These are phyloP conservation scores for Echinochloa phyllopogon DNA, from an alignment of 176 grass and related monocot genomes.

Conservation along the genomic window DNA sequence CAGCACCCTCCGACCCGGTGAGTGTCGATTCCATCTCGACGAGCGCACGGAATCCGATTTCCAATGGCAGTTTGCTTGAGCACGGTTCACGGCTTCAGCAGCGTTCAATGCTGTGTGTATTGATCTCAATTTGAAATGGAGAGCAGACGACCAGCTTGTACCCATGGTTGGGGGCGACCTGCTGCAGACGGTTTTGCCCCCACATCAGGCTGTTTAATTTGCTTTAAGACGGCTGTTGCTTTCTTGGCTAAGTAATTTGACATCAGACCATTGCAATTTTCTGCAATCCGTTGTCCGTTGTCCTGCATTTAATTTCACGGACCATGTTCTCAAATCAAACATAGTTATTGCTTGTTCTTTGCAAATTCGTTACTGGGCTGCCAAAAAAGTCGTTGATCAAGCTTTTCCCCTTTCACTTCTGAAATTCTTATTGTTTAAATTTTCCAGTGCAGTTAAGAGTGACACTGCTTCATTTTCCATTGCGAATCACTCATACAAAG, in stretches of 20 bases:
- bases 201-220: background rate
- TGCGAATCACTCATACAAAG: background rate
- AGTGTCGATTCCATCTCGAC: background rate
- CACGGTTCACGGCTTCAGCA: background rate
- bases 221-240: background rate
- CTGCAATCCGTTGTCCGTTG: background rate
- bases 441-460: background rate
- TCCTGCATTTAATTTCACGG: background rate
- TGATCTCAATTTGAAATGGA: background rate
- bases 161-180: background rate
- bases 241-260: background rate
- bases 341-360: background rate
- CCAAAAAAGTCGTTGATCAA: background rate
- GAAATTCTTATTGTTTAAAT: background rate
- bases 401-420: background rate
- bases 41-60: background rate
- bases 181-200: background rate
- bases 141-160: background rate
- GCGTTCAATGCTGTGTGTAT: background rate
- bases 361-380: background rate
- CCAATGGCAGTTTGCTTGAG: background rate
- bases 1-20: background rate
- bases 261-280: background rate
- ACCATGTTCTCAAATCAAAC: background rate
- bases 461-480: slow-evolving; percentile 8